A percentile compares a stretch with the other conserved stretches of the same genome.
phyloP scores from a whole-genome alignment of 2,329 filamentous ascomycete genomes.

The Dactylellina haptotyla region DNA sequence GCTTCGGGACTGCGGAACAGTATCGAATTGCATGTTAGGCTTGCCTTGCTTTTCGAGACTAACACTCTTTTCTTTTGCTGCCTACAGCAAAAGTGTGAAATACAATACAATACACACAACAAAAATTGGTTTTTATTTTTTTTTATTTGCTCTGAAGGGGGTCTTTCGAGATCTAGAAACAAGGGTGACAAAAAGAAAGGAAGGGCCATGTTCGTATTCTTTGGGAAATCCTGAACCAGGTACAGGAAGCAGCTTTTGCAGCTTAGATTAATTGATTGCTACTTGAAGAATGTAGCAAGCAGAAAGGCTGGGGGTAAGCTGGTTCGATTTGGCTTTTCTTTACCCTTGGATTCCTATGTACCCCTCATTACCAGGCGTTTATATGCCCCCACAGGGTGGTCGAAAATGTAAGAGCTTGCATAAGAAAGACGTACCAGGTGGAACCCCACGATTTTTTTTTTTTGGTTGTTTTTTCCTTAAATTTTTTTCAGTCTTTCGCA shows the following conservation, averaged over 20 bases:
- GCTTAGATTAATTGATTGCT: no score
- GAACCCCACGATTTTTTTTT: conserved; percentile 28
- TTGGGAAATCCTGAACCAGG: neutral
- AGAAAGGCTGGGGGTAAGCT: neutral
- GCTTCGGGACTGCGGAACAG: conserved; percentile 15
- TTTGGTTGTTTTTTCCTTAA: neutral
- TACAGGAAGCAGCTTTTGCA: neutral
- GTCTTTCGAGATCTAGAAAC: conserved; percentile 7
- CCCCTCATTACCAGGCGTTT: conserved; percentile 11
- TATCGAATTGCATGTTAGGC: conserved; percentile 4
- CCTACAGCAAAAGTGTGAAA: no score
- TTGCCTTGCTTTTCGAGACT: neutral
- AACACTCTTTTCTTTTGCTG: neutral
- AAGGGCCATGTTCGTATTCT: neutral
- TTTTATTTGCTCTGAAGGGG: neutral
- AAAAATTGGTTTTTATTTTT: neutral
- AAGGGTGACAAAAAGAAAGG: no score
- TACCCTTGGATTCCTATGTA: neutral
- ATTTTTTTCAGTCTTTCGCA: neutral
- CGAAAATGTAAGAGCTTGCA: neutral
- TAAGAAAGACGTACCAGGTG: neutral
- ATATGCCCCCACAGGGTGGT: conserved; percentile 9
- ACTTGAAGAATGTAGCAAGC: neutral
- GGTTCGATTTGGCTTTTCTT: neutral
- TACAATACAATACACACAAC: neutral